Evolutionary conservation across 1,284 basidiomycete genomes (phyloP).

Genomic region (Trichosporon inkin): DNA sequence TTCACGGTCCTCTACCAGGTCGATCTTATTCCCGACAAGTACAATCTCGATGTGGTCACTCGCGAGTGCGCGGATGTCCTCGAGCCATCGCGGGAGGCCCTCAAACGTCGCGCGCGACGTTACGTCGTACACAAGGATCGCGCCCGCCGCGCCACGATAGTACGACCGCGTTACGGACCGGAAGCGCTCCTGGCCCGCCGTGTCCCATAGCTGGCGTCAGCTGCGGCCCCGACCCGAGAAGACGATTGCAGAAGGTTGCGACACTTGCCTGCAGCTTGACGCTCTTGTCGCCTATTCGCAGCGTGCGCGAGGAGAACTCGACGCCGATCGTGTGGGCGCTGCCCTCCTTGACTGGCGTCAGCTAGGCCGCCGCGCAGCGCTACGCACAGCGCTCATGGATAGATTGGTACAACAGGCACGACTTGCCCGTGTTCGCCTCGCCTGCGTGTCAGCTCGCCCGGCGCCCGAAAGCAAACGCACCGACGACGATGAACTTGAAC

Average conservation of each 20-base stretch:
- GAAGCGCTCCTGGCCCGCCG: conserved; percentile 93
- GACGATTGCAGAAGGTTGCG: not conserved
- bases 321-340: conserved; percentile 97
- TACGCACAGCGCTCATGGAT: conserved; percentile 85
- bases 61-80: conserved; percentile 80
- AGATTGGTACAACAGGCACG: conserved; percentile 91
- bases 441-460: conserved; percentile 55
- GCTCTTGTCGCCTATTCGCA: conserved; percentile 83
- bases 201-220: conserved; percentile 77
- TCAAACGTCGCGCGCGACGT: conserved; percentile 67
- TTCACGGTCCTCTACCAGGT: conserved; percentile 87
- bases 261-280: conserved; percentile 81
- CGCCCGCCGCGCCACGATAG: conserved; percentile 92
- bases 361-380: not conserved
- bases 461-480: conserved; percentile 53
- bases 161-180: conserved; percentile 95
- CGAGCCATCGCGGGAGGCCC: conserved; percentile 79
- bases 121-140: conserved; percentile 92
- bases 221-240: not conserved
- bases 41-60: conserved; percentile 83
- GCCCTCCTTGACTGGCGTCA: conserved; percentile 77
- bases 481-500: conserved; percentile 96
- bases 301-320: conserved; percentile 84
- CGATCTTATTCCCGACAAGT: conserved; percentile 92
- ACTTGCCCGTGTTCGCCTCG: conserved; percentile 94